Conservation (phyloP, 306 rosid genomes). For the Fragaria vesca region DNA sequence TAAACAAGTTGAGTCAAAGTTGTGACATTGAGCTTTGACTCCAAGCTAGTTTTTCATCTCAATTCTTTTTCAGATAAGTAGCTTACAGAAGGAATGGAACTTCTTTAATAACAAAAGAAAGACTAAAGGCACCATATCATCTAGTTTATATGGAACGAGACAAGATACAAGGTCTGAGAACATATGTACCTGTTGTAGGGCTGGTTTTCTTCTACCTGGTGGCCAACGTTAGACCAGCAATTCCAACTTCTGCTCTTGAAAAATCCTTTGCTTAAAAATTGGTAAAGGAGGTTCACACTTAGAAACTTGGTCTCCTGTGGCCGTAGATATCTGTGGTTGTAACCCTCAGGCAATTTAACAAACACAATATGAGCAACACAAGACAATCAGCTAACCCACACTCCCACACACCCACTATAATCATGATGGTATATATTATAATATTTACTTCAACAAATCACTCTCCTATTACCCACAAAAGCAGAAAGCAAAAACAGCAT, state of each 20-base stretch:
- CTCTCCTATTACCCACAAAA: background rate
- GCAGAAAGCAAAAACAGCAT: background rate
- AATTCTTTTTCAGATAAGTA: background rate
- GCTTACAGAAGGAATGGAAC: background rate
- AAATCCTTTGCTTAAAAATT: conserved; percentile 78
- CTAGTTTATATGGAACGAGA: background rate
- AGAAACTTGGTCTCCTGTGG: conserved; percentile 74
- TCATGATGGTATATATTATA: background rate
- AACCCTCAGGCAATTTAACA: conserved; percentile 14
- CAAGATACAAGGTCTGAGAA: background rate
- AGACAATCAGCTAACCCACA: background rate
- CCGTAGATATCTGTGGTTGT: conserved; percentile 47
- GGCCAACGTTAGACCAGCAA: conserved; percentile 83
- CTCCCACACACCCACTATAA: background rate
- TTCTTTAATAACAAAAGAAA: background rate
- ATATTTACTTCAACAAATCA: no score
- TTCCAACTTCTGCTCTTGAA: conserved; percentile 63
- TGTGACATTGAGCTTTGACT: background rate
- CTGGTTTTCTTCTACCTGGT: conserved; percentile 92
- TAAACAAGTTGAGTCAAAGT: background rate
- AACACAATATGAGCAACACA: background rate
- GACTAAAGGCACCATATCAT: background rate
- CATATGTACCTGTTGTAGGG: conserved; percentile 57
- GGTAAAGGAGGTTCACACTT: conserved; percentile 73
- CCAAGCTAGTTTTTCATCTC: background rate